Conservation (phyloP, 192 early-diverging fungal genomes). For the Backusella macrospora region DNA sequence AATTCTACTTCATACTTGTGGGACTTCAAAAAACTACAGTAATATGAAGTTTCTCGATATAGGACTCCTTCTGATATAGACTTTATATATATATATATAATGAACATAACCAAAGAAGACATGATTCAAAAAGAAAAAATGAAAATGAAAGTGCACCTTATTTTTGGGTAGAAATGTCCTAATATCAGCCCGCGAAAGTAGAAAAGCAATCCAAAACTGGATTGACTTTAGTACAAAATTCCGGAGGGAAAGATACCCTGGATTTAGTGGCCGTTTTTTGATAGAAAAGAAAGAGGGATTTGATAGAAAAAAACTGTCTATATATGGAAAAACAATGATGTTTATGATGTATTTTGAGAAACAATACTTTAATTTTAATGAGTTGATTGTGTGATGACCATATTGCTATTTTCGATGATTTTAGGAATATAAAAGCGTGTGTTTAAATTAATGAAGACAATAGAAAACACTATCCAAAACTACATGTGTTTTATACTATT, state of each 20-base stretch:
- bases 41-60: too few relatives aligned
- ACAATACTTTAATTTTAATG: neutral
- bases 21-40: too few relatives aligned
- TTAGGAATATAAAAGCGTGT: neutral
- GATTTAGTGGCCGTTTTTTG: neutral
- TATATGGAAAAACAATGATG: conserved; percentile 6
- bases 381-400: neutral
- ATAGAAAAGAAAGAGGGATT: neutral
- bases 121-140: too few relatives aligned
- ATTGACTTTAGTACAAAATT: neutral
- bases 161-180: neutral
- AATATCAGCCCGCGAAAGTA: neutral
- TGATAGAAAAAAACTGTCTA: neutral
- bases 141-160: neutral
- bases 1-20: neutral
- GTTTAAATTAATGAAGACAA: neutral
- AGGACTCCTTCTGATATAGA: too few relatives aligned
- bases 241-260: neutral
- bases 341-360: neutral
- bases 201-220: neutral
- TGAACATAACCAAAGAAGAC: too few relatives aligned
- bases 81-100: too few relatives aligned
- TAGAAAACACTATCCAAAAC: neutral
- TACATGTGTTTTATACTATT: neutral
- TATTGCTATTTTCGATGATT: neutral